Conservation (phyloP, 305 asterid genomes). For the Solanum chacoense region DNA sequence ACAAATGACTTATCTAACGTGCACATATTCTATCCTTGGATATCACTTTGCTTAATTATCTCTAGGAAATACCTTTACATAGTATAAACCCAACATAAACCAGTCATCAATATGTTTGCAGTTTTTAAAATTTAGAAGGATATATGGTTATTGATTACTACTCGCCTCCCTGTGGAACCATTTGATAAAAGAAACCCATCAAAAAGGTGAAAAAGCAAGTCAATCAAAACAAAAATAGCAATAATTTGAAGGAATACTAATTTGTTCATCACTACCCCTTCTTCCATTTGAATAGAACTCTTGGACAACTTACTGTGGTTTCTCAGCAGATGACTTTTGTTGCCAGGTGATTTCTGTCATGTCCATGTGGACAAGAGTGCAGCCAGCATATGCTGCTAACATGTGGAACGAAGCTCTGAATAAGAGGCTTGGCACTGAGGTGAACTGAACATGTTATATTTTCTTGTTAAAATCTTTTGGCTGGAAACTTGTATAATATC, state of each 20-base stretch:
- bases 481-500: background rate
- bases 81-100: background rate
- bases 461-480: background rate
- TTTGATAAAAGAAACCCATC: background rate
- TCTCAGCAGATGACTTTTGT: slow-evolving; percentile 4
- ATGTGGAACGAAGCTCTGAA: slow-evolving; percentile 99
- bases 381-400: slow-evolving; percentile 98
- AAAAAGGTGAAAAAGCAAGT: background rate
- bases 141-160: background rate
- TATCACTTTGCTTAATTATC: background rate
- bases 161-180: background rate
- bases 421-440: slow-evolving; percentile 98
- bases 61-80: background rate
- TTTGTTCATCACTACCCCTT: background rate
- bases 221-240: background rate
- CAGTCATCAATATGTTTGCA: background rate
- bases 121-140: background rate
- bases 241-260: background rate
- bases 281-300: background rate
- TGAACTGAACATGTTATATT: slow-evolving; percentile 11
- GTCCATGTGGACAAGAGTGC: slow-evolving; percentile 99
- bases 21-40: background rate
- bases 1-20: background rate
- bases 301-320: background rate
- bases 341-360: slow-evolving; percentile 93